Conservation (phyloP, 2,329 filamentous ascomycete species). For the Xylariaceae sp. region DNA sequence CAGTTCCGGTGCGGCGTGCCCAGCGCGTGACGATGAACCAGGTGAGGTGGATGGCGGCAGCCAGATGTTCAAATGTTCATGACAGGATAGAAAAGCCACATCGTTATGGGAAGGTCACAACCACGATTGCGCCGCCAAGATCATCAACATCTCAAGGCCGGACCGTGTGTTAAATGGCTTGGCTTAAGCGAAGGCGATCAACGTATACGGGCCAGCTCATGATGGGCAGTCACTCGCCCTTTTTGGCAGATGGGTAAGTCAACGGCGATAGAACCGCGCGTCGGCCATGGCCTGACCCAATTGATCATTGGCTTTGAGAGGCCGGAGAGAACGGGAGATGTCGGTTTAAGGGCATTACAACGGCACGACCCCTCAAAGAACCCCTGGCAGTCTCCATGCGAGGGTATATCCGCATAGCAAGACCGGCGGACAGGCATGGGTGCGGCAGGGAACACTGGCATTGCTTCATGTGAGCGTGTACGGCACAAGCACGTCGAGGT, state of each 20-base stretch:
- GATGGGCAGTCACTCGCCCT: conserved; percentile 18
- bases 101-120: conserved; percentile 16
- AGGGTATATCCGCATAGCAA: conserved; percentile 21
- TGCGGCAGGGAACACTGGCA: conserved; percentile 19
- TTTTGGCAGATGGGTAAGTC: conserved; percentile 4
- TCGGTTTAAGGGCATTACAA: conserved; percentile 24
- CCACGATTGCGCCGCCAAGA: conserved; percentile 13
- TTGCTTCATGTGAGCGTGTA: conserved; percentile 12
- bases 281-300: conserved; percentile 19
- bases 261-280: conserved; percentile 19
- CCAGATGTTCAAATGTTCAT: conserved; percentile 10
- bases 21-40: conserved; percentile 15
- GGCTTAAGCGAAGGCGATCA: conserved; percentile 23
- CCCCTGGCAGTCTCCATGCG: conserved; percentile 17
- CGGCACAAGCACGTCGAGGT: conserved; percentile 22
- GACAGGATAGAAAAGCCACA: conserved; percentile 6
- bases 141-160: conserved; percentile 5
- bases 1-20: conserved; percentile 15
- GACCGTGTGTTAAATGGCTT: neutral
- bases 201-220: conserved; percentile 16
- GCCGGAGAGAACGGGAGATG: conserved; percentile 23
- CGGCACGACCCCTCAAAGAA: conserved; percentile 21
- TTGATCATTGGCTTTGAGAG: conserved; percentile 20
- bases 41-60: conserved; percentile 18
- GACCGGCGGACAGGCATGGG: conserved; percentile 14